Evolutionary conservation across 441 rosid species (phyloP).

Genomic region (Kokia cookei): DNA sequence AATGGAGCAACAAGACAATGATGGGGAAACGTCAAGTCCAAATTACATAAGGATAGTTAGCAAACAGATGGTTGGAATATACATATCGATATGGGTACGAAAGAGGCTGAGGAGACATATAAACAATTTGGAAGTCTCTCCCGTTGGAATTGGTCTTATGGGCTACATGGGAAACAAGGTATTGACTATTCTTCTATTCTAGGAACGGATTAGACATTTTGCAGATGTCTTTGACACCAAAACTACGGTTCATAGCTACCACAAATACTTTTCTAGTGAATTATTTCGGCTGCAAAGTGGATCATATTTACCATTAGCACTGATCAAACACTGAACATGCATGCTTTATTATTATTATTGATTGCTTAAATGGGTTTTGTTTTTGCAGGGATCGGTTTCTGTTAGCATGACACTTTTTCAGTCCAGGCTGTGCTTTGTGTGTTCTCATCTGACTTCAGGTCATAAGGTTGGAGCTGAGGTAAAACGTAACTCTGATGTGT

Average conservation of each 20-base stretch:
- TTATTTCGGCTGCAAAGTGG: neutral
- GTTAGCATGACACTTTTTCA: conserved; percentile 93
- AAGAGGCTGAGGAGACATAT: conserved; percentile 77
- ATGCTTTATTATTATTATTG: neutral
- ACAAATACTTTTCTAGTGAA: neutral
- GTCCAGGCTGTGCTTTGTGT: conserved; percentile 92
- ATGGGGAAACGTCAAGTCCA: conserved; percentile 22
- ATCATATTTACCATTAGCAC: too few species aligned
- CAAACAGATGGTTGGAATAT: conserved; percentile 99
- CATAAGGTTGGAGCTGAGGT: conserved; percentile 88
- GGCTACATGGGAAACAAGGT: conserved; percentile 99
- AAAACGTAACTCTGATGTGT: conserved; percentile 86
- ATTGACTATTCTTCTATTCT: conserved; percentile 9
- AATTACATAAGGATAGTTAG: conserved; percentile 82
- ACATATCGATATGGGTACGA: conserved; percentile 90
- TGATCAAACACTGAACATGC: too few species aligned
- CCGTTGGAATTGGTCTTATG: conserved; percentile 98
- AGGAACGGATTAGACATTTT: neutral
- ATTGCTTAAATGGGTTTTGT: neutral
- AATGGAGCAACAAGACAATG: conserved; percentile 16
- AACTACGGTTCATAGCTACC: neutral
- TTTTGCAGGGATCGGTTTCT: conserved; percentile 94
- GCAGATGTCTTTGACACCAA: neutral
- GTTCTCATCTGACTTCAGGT: conserved; percentile 97
- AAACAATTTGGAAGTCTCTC: conserved; percentile 87